Percentiles rank a stretch among this genome's conserved stretches.
These are phyloP conservation scores for Chloris gayana DNA, from an alignment of 176 grass and related monocot genomes.

Conservation along the genomic window DNA sequence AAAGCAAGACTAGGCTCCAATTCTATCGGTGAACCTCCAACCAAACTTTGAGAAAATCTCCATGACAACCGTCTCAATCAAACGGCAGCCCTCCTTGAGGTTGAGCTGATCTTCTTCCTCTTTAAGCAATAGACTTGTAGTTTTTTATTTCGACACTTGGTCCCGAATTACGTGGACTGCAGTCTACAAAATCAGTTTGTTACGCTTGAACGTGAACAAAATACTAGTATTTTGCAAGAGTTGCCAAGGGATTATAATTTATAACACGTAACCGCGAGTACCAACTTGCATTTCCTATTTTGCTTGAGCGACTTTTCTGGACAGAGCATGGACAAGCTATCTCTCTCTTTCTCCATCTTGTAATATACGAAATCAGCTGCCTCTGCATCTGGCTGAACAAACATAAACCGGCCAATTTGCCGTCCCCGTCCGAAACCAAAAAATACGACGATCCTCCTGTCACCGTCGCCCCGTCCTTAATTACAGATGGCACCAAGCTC, in stretches of 20 bases:
- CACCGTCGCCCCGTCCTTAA: not conserved
- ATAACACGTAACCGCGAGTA: not conserved
- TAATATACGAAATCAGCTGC: not conserved
- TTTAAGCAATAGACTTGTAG: too few species aligned
- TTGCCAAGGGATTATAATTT: not conserved
- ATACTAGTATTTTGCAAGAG: not conserved
- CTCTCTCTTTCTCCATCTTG: not conserved
- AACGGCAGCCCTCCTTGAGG: too few species aligned
- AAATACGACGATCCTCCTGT: slow-evolving; percentile 6
- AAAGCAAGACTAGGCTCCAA: too few species aligned
- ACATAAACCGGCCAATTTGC: not conserved
- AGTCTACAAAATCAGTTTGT: not conserved
- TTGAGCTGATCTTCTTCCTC: too few species aligned
- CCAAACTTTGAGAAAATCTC: too few species aligned
- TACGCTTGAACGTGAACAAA: too few species aligned
- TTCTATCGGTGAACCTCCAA: too few species aligned
- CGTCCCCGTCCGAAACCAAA: not conserved
- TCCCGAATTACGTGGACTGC: not conserved
- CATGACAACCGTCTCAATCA: too few species aligned
- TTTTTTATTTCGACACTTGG: slow-evolving; percentile 2
- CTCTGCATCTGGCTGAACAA: not conserved
- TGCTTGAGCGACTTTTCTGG: not conserved
- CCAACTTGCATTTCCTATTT: not conserved
- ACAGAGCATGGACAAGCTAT: not conserved
- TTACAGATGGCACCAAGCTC: not conserved